Base-by-base conservation (phyloP, 202 grass and related monocot genomes). In the Panicum hallii region DNA sequence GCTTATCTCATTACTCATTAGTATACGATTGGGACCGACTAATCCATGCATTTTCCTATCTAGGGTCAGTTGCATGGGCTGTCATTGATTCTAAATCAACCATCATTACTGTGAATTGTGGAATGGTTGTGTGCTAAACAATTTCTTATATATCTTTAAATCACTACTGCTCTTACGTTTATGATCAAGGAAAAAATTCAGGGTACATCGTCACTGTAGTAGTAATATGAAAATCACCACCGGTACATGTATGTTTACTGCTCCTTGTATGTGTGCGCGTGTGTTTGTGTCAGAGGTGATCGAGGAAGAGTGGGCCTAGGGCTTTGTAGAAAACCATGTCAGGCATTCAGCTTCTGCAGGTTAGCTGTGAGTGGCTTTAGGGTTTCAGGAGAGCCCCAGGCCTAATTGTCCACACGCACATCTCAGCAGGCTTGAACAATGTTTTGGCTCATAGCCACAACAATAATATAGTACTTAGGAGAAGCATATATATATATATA, bases 271-370 rank as follows among this genome's bases (percentile, higher is more conserved):
- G 53, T 44, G 1, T 67, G 13, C 19, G 76, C 34, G 63, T 65
- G 45, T 71, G 62, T 70, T 42, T 48, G n/a, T 86, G 83, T 66
- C 50, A 78, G 63, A 60, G 7, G 63, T 43, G 74, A 76, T 40
- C 5, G 55, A 74, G 77, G 53, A 72, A 44, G 57, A 41, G 49
- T 13, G 46, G 54, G 17, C 68, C 20, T 85, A 56, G 72, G 56
- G 16, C 19, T 34, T 79, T 75, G 85, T 61, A 44, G 74, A 76
- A 81, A 67, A 79, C 15, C 36, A 80, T 83, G 69, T 73, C 79
- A 88, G 69, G 63, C 28, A 85, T 87, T 78, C 85, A 74, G 56
- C 78, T 61, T 90, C 85, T 79, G 48, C 78, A 82, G 56, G 71
- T 82, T 58, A 49, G 40, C 52, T 48, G 65, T 56, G 84, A 71